Conservation (phyloP, 2,329 filamentous ascomycete genomes). For the Amauroascus niger region DNA sequence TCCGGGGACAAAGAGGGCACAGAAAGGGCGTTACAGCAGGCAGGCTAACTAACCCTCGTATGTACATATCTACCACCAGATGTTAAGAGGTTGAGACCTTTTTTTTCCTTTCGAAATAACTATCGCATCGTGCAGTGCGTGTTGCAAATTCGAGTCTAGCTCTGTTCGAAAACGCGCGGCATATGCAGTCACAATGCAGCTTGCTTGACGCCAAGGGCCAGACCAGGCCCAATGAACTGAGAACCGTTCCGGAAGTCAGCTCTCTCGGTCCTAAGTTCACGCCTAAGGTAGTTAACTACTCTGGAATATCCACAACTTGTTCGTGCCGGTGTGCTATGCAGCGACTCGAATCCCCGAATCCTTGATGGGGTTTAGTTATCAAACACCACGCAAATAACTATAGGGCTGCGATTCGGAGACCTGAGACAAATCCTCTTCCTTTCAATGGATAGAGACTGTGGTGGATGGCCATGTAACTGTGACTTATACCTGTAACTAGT, state of each 20-base stretch:
- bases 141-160: background rate
- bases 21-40: background rate
- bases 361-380: background rate
- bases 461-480: background rate
- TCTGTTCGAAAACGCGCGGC: conserved; percentile 8
- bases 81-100: no score
- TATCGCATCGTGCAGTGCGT: background rate
- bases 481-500: no score
- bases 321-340: background rate
- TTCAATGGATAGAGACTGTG: background rate
- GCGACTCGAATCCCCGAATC: conserved; percentile 4
- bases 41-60: background rate
- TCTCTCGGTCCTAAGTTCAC: background rate
- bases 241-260: background rate
- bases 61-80: background rate
- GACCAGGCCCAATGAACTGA: conserved; percentile 1
- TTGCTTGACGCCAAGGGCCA: conserved; percentile 5
- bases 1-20: background rate
- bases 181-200: conserved; percentile 9
- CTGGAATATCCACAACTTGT: background rate
- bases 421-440: background rate
- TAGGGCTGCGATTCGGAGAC: conserved; percentile 10
- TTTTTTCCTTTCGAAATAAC: no score
- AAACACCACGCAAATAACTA: conserved; percentile 11
- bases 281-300: no score